Conservation (phyloP, 768 basidiomycete genomes). For the Zangia roseola region DNA sequence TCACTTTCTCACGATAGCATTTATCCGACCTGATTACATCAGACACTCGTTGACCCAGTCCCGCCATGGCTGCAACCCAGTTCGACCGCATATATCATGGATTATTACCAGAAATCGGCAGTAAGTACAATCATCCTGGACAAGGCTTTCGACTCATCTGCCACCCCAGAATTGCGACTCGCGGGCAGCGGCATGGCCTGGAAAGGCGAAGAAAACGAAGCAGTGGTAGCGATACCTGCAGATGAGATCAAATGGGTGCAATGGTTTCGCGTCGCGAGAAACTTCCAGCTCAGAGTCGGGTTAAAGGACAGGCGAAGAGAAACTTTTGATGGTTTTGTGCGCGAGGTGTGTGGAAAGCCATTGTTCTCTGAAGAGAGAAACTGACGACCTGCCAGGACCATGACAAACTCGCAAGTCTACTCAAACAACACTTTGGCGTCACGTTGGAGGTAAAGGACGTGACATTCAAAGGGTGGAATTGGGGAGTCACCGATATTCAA, state of each 20-base stretch:
- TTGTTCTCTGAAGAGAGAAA: background rate
- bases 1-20: too few relatives aligned
- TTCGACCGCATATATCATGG: conserved; percentile 86
- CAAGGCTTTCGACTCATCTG: background rate
- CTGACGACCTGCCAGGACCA: conserved; percentile 61
- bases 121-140: conserved; percentile 48
- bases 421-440: conserved; percentile 87
- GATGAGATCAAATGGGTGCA: conserved; percentile 84
- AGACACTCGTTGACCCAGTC: too few relatives aligned
- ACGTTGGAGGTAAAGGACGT: conserved; percentile 84
- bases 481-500: conserved; percentile 94
- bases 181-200: conserved; percentile 91
- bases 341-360: conserved; percentile 57
- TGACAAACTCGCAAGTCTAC: conserved; percentile 73
- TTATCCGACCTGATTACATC: too few relatives aligned
- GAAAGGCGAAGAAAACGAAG: conserved; percentile 74
- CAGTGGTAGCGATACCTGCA: conserved; percentile 60
- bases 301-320: conserved; percentile 75
- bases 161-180: conserved; percentile 74
- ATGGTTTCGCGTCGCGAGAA: conserved; percentile 90
- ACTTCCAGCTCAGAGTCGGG: conserved; percentile 85
- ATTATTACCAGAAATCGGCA: conserved; percentile 69
- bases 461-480: conserved; percentile 96
- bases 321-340: conserved; percentile 91
- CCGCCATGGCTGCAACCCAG: conserved; percentile 62